phyloP scores from a whole-genome alignment of 1,284 basidiomycete genomes.

The Serendipita sp. region DNA sequence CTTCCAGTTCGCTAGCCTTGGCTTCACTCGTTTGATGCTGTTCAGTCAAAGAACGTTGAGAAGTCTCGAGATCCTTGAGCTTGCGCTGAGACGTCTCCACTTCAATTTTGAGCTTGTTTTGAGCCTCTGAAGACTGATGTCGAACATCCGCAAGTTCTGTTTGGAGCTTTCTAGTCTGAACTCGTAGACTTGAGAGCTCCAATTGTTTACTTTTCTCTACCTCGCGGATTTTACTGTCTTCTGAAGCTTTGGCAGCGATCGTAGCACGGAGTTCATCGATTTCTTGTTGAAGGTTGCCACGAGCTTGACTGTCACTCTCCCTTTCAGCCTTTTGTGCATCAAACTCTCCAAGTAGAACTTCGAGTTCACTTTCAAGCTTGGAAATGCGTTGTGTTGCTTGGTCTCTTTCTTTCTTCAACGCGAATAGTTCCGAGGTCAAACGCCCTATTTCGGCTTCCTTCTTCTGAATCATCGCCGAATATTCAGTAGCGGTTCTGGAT shows the following conservation, averaged over 20 bases:
- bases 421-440: constrained; percentile 43
- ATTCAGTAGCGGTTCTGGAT: constrained; percentile 60
- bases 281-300: constrained; percentile 61
- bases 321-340: constrained; percentile 49
- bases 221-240: constrained; percentile 72
- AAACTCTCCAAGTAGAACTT: constrained; percentile 54
- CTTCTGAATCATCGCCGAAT: constrained; percentile 61
- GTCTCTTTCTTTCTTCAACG: constrained; percentile 38
- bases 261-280: constrained; percentile 73
- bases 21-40: constrained; percentile 39
- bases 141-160: constrained; percentile 47
- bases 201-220: constrained; percentile 79
- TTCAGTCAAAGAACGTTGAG: constrained; percentile 50
- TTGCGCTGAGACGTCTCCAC: constrained; percentile 46
- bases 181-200: constrained; percentile 65
- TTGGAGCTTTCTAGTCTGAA: constrained; percentile 45
- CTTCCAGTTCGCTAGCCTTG: constrained; percentile 33
- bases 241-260: constrained; percentile 74
- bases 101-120: constrained; percentile 56
- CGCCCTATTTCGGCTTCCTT: constrained; percentile 62
- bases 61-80: constrained; percentile 38
- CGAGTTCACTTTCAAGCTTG: constrained; percentile 54
- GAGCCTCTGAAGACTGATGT: constrained; percentile 40
- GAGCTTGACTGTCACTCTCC: constrained; percentile 35
- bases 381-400: constrained; percentile 43